Evolutionary conservation across 2,329 filamentous ascomycete genomes (phyloP), one percentile per base, ranked within the genome.

Genomic region (Colletotrichum orbiculare): DNA sequence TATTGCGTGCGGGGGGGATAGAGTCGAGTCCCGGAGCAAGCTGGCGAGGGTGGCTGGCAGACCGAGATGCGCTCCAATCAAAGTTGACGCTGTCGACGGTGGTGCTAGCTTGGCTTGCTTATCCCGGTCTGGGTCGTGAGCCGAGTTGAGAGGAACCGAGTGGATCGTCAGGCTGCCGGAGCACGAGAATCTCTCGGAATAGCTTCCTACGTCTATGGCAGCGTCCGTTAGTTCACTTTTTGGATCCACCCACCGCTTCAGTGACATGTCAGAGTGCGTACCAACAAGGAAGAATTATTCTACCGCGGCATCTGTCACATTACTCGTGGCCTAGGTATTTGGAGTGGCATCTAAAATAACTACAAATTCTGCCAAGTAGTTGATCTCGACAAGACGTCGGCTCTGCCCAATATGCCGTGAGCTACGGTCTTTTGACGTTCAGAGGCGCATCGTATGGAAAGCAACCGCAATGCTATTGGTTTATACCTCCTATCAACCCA

Each of bases 21-120:
- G 52, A 52, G 52, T 56, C 52, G 48, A 56, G 50, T 56, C 42
- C 58, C 46, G 37, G 39, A 33, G 38, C 12, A 25, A 48, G 25
- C 25, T 25, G 25, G 25, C 25, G 50, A 15, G 25, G 1, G 46
- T 46, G 52, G 45, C 41, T 52, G 47, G 58, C 9, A 13, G 42
- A 17, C 35, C 0, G 8, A 43, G 63, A 65, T 62, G 63, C 63
- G 63, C 63, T 33, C 63, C 58, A 65, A 65, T 65, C 15, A 48
- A 34, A 43, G 8, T 6, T 52, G 35, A 8, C n/a, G 9, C 13
- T 2, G 39, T 15, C 39, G n/a, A 38, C 13, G 34, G 38, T 53
- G 11, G 17, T 15, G 43, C 38, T 17, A 15, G 39, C 58, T 62
- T 43, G 37, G 58, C 38, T 13, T 54, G 45, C 57, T 33, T 33